Percentiles rank a stretch among this genome's conserved stretches.
Evolutionary conservation across 2,329 filamentous ascomycete genomes (phyloP).

Genomic region (Trichocomaceae sp.): DNA sequence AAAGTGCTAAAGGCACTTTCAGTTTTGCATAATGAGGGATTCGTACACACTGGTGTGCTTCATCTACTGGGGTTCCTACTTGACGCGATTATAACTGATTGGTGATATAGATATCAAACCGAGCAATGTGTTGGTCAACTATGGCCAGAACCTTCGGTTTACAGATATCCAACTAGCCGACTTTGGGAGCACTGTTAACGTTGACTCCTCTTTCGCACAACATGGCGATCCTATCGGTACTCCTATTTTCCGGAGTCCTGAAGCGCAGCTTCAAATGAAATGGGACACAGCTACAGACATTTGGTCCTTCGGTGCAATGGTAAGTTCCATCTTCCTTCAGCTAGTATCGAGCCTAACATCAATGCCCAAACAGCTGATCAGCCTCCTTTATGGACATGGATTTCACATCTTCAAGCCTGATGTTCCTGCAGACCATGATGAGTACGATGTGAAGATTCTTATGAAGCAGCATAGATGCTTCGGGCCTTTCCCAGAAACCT

Average conservation of each 20-base stretch:
- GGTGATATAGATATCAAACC: conserved; percentile 17
- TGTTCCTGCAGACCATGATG: conserved; percentile 14
- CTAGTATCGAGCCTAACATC: neutral
- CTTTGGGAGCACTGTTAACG: conserved; percentile 14
- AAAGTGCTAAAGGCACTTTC: conserved; percentile 14
- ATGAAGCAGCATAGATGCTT: conserved; percentile 15
- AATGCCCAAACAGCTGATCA: conserved; percentile 13
- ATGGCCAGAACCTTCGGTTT: conserved; percentile 14
- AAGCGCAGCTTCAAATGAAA: conserved; percentile 15
- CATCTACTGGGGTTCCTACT: neutral
- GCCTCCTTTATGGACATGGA: conserved; percentile 15
- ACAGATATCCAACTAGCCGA: conserved; percentile 18
- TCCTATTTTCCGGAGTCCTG: conserved; percentile 16
- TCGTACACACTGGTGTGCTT: conserved; percentile 16
- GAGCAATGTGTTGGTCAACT: conserved; percentile 19
- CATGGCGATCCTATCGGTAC: conserved; percentile 15
- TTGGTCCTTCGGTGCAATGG: conserved; percentile 17
- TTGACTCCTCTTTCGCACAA: conserved; percentile 11
- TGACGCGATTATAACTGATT: neutral
- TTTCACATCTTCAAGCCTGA: conserved; percentile 18
- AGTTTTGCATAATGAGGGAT: conserved; percentile 16
- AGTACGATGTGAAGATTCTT: conserved; percentile 18
- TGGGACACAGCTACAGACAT: conserved; percentile 17
- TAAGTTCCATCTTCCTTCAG: conserved; percentile 4
- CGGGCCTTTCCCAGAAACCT: conserved; percentile 21